Evolutionary conservation across 2,329 filamentous ascomycete species (phyloP).

Genomic region (Calycina herbarum): DNA sequence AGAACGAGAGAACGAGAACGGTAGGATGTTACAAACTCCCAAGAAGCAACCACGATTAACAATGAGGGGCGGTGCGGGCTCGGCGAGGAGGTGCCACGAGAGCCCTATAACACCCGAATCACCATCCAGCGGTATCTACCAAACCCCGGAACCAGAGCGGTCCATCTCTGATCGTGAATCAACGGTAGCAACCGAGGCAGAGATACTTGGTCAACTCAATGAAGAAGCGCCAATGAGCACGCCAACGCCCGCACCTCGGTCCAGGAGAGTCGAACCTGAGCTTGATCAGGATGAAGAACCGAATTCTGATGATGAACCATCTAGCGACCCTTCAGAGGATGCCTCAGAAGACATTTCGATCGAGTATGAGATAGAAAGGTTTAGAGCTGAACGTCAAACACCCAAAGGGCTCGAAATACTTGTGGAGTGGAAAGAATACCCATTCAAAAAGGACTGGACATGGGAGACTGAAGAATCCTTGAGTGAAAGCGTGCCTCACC

Average conservation of each 20-base stretch:
- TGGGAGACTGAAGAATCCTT: constrained; percentile 23
- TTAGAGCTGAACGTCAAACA: constrained; percentile 20
- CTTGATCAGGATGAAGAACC: neutral
- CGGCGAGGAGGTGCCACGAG: neutral
- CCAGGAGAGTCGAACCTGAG: neutral
- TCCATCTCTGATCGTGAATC: neutral
- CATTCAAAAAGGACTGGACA: constrained; percentile 24
- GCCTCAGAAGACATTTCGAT: neutral
- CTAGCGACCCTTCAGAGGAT: neutral
- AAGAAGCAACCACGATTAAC: neutral
- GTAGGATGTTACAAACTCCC: neutral
- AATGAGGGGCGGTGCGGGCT: neutral
- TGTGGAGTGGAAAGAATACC: constrained; percentile 26
- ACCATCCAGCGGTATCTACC: neutral
- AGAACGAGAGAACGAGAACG: neutral
- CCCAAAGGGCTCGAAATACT: constrained; percentile 19
- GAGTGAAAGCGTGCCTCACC: constrained; percentile 15
- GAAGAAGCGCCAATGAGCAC: neutral
- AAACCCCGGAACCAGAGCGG: neutral
- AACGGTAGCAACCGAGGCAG: neutral
- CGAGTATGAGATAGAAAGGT: constrained; percentile 13
- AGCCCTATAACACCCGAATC: neutral
- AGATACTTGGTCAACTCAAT: constrained; percentile 7
- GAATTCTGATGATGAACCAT: neutral
- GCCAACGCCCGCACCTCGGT: neutral